Base-by-base conservation (phyloP, 2,329 filamentous ascomycete species). In the Calonectria ilicicola region DNA sequence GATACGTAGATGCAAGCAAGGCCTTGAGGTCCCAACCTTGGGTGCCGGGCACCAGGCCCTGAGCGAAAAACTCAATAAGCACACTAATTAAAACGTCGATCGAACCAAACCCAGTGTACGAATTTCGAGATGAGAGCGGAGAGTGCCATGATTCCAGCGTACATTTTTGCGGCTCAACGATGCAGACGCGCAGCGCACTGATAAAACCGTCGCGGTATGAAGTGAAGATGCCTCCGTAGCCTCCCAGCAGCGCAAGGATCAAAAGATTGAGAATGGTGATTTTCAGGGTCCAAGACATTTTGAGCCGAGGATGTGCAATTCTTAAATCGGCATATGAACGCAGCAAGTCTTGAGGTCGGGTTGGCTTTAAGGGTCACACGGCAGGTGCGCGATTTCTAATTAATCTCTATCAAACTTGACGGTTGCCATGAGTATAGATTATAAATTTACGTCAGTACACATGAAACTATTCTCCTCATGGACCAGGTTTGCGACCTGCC, bases 21-120 rank as follows among this genome's bases (percentile, higher is more conserved):
- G 76, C 74, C 7, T 78, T 74, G 0, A 72, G 56, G 8, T 77
- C 72, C 2, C 75, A 35, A 0, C 60, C 53, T 3, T 71, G 38
- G 1, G 19, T 8, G 0, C 46, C 40, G 1, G 67, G 60, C 6
- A 56, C 72, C 0, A 78, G 14, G 1, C 76, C 76, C 17, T 78
- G 76, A 3, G 74, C 68, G 15, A 78, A 77, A 35, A 77, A 78
- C 21, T 76, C 76, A 0, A 77, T n/a, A 1, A 78, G 53, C 4
- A 77, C 46, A 14, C 67, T 66, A 26, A 76, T 44, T n/a, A 66
- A 27, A 6, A 23, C 29, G 26, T 76, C 74, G 1, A 77, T 15
- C 6, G 40, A 17, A 9, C 46, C 21, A 14, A 65, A 40, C 15
- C 46, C 27, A 12, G 67, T 71, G 29, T 14, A 23, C 8, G 5